phyloP scores from a whole-genome alignment of 768 basidiomycete genomes.

The Tulasnella sp. region DNA sequence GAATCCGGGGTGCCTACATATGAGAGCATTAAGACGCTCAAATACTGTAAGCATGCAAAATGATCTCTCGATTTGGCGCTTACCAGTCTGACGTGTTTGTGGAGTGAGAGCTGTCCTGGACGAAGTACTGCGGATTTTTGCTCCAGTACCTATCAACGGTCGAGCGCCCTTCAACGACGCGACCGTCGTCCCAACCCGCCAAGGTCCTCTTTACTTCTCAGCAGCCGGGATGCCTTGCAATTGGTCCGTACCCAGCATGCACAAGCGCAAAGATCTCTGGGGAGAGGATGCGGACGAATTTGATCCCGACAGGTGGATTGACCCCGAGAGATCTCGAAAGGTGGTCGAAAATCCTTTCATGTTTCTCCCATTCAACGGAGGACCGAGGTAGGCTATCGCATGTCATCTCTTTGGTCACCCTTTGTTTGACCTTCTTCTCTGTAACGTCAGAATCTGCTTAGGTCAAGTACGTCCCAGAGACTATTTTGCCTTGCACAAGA shows the following conservation, averaged over 20 bases:
- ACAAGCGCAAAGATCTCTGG: slow-evolving; percentile 29
- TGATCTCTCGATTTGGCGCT: neutral
- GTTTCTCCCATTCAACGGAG: slow-evolving; percentile 20
- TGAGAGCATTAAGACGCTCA: slow-evolving; percentile 10
- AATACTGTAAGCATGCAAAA: slow-evolving; percentile 21
- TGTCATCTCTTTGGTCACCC: too few species aligned
- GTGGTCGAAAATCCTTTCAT: slow-evolving; percentile 5
- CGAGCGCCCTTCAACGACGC: slow-evolving; percentile 22
- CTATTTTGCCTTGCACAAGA: neutral
- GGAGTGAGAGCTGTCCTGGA: slow-evolving; percentile 32
- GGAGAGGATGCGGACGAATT: slow-evolving; percentile 32
- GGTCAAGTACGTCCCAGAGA: neutral
- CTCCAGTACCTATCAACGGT: slow-evolving; percentile 26
- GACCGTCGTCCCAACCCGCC: neutral
- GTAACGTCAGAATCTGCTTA: neutral
- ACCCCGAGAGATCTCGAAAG: neutral
- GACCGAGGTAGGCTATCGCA: slow-evolving; percentile 11
- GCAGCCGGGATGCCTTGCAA: neutral
- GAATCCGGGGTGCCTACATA: neutral
- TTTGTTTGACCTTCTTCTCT: too few species aligned
- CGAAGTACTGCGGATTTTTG: slow-evolving; percentile 33
- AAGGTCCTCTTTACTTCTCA: slow-evolving; percentile 20
- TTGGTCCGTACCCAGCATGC: slow-evolving; percentile 23
- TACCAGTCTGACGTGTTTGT: neutral
- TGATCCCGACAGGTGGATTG: slow-evolving; percentile 31